Evolutionary conservation across 768 basidiomycete species (phyloP), one percentile per base, ranked within the genome.

Genomic region (Leccinum barrowsii): DNA sequence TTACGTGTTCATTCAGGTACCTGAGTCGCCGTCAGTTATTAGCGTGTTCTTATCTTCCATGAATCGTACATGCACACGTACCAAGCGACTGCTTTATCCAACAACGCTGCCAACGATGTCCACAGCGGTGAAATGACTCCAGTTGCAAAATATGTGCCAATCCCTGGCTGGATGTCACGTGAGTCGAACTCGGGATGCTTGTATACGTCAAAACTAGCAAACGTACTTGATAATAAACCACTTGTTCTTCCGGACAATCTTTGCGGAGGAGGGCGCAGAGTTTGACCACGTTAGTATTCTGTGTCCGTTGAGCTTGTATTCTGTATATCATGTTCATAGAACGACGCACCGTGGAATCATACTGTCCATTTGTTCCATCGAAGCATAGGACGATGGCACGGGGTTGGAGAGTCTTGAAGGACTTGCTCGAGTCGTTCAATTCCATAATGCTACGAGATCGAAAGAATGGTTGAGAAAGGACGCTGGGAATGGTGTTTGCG

Each of bases 31-130:
- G 32, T 58, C 15, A 8, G 22, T 35, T 5, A 3, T 19, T 10
- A 7, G 3, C 11, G 30, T 32, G 44, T 47, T 47, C 21, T 47
- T 21, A 47, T 22, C 11, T 49, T 28, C 17, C 10, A 44, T 8
- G 22, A 26, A 52, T 37, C 21, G 7, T 17, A 15, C 22, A 47
- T 22, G 3, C 5, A 11, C n/a, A 65, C 80, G 7, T 66, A 89
- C 89, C 87, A 90, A 22, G 90, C 91, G 59, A 90, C 72, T 0
- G 87, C 90, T 52, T 81, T 70, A 63, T 92, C 91, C 44, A 87
- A 55, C 4, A 85, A 64, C 65, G 82, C 83, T 6, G 87, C 89
- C 0, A 74, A 63, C 82, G 83, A 82, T 52, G 75, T 68, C 59
- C 83, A 84, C 7, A 85, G 2, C 1, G 88, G 86, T 1, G 82